phyloP scores from a whole-genome alignment of 2,329 filamentous ascomycete genomes.

The Fusarium equiseti region DNA sequence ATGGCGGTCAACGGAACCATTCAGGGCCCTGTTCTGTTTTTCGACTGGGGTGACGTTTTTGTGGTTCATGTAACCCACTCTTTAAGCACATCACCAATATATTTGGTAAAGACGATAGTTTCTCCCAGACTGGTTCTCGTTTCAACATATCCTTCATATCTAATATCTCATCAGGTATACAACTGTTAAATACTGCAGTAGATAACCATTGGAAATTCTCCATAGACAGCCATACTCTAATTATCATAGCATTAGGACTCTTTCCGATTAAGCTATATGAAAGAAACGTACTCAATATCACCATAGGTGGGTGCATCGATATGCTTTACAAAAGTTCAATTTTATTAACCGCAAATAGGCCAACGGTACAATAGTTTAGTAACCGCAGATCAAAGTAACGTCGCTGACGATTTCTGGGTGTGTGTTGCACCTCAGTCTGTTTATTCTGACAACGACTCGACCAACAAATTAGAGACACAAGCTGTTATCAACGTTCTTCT shows the following conservation, averaged over 20 bases:
- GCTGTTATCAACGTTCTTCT: not conserved
- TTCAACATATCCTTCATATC: constrained; percentile 55
- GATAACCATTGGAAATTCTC: constrained; percentile 61
- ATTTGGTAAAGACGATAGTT: constrained; percentile 49
- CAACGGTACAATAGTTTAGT: constrained; percentile 62
- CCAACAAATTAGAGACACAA: constrained; percentile 47
- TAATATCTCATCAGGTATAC: constrained; percentile 60
- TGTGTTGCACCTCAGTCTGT: constrained; percentile 57
- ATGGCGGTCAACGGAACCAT: too few species aligned
- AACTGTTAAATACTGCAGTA: constrained; percentile 61
- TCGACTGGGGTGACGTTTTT: too few species aligned
- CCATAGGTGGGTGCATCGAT: constrained; percentile 21
- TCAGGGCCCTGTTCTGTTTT: too few species aligned
- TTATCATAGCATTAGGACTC: constrained; percentile 69
- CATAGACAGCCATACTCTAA: constrained; percentile 68
- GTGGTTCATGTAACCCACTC: too few species aligned
- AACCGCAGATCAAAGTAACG: constrained; percentile 52
- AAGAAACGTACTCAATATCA: constrained; percentile 52
- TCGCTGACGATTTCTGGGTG: constrained; percentile 60
- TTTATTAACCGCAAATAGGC: constrained; percentile 44
- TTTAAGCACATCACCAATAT: too few species aligned
- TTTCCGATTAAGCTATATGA: constrained; percentile 68
- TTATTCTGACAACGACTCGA: constrained; percentile 56
- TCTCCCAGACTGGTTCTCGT: constrained; percentile 52
- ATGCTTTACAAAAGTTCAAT: fast-evolving